Evolutionary conservation across 345 rosid species (phyloP), one percentile per base, ranked within the genome.

Genomic region (Lumnitzera littorea): DNA sequence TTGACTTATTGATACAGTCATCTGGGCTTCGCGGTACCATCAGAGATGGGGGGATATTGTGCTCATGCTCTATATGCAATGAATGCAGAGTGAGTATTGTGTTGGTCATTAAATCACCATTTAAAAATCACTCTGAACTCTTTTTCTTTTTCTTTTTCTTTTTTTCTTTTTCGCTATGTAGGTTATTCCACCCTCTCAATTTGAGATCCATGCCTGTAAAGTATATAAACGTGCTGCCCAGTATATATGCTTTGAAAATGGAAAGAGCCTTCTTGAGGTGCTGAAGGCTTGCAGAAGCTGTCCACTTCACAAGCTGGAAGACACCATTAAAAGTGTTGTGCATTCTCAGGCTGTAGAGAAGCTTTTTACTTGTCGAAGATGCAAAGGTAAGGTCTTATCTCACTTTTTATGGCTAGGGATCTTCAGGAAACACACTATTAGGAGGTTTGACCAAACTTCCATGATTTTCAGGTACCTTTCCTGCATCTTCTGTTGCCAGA

Each of bases 181-280:
- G 97, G 95, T 94, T 59, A 70, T 94, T 73, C 88, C 99, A 16
- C 95, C 97, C 57, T 94, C 99, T 54, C 89, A 85, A 72, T 94
- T 92, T 66, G 98, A 92, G 89, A 89, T 92, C 72, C 98, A 92
- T 82, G 98, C 98, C 31, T 82, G 86, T 66, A 89, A 84, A 56
- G 91, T 84, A 65, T 94, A 89, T 72, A 82, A 88, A 73, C 90
- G 97, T 41, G 99, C 97, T 20, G 78, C 90, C 46, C 99, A 94
- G 57, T 94, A 94, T 74, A 94, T 86, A 66, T 94, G 99, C 74
- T 83, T 94, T 67, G 97, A 89, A 78, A 94, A 94, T 75, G 99
- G 99, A 64, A 94, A 85, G 82, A 94, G 99, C 83, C 82, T 94
- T 75, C 96, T 94, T 60, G 99, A 94, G 55, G 82, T 90, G 64